Evolutionary conservation across 1,139 yeast species (phyloP).

Genomic region (Pichia inconspicua): DNA sequence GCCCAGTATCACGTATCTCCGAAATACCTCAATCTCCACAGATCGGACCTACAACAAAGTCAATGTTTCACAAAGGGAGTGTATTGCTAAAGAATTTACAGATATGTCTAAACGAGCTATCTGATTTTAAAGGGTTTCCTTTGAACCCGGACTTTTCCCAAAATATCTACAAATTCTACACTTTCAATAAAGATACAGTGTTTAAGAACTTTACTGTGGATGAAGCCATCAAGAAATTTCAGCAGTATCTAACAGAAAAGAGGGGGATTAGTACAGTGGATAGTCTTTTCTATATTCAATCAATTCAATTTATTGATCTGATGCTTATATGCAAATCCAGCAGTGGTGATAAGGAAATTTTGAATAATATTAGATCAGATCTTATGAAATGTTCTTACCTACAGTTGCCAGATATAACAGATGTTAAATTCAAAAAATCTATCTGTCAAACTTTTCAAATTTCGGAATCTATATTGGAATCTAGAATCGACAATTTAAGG

Average conservation of each 20-base stretch:
- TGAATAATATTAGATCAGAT: slow-evolving; percentile 7
- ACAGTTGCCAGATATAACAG: slow-evolving; percentile 16
- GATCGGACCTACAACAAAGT: slow-evolving; percentile 4
- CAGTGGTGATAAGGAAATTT: slow-evolving; percentile 9
- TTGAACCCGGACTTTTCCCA: slow-evolving; percentile 16
- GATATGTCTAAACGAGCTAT: slow-evolving; percentile 12
- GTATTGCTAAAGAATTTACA: slow-evolving; percentile 17
- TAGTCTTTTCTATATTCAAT: slow-evolving; percentile 11
- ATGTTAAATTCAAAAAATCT: slow-evolving; percentile 8
- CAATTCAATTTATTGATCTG: slow-evolving; percentile 16
- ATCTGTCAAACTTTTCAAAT: slow-evolving; percentile 12
- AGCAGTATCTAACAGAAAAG: slow-evolving; percentile 3
- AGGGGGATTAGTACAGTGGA: background rate
- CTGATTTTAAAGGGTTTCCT: slow-evolving; percentile 13
- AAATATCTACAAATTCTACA: slow-evolving; percentile 13
- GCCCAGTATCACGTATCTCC: slow-evolving; percentile 15
- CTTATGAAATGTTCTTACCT: slow-evolving; percentile 9
- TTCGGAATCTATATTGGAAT: slow-evolving; percentile 1
- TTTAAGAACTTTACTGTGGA: slow-evolving; percentile 16
- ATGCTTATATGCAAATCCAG: slow-evolving; percentile 14
- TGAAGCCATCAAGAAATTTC: slow-evolving; percentile 4
- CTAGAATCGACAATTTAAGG: slow-evolving; percentile 6
- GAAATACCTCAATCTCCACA: slow-evolving; percentile 17
- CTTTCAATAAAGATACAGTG: slow-evolving; percentile 10
- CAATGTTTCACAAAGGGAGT: slow-evolving; percentile 9